Conservation (phyloP, 2,329 filamentous ascomycete species). For the Microsporum audouinii region DNA sequence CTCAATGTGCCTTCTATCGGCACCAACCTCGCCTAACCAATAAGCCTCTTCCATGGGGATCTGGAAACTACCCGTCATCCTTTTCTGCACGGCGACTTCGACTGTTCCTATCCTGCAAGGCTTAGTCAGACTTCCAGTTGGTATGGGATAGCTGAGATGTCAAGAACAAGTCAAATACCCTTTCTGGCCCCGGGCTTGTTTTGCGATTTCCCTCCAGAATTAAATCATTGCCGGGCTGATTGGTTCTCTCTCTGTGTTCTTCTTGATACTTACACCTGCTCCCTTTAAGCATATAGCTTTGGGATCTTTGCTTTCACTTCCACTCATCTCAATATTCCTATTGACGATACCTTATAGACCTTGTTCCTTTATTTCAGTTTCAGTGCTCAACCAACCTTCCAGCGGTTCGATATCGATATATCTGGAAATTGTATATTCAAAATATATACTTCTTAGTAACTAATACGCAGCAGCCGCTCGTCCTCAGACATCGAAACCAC, state of each 20-base stretch:
- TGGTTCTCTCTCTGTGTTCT: slow-evolving; percentile 6
- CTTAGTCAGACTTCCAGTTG: not conserved
- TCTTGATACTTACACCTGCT: slow-evolving; percentile 2
- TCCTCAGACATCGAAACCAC: not conserved
- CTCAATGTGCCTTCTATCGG: not conserved
- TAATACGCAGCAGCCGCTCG: not conserved
- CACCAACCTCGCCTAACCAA: not conserved
- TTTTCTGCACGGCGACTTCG: slow-evolving; percentile 7
- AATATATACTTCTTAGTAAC: not conserved
- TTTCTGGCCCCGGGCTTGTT: not conserved
- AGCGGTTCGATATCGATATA: slow-evolving; percentile 3
- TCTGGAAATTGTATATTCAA: slow-evolving; percentile 3
- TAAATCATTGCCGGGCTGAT: slow-evolving; percentile 8
- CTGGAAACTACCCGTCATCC: slow-evolving; percentile 2
- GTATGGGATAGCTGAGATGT: not conserved
- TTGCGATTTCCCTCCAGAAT: not conserved
- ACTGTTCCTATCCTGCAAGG: not conserved
- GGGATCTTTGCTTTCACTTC: not conserved
- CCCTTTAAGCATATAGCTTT: not conserved
- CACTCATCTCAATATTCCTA: not conserved
- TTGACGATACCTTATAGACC: slow-evolving; percentile 1
- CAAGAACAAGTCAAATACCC: slow-evolving; percentile 6
- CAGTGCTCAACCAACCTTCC: not conserved
- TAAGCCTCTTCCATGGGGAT: not conserved
- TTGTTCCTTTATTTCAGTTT: not conserved